A percentile compares a stretch with the other conserved stretches of the same genome.
These are phyloP conservation scores for Claviceps capensis DNA, from an alignment of 2,329 filamentous ascomycete species.

Conservation along the genomic window DNA sequence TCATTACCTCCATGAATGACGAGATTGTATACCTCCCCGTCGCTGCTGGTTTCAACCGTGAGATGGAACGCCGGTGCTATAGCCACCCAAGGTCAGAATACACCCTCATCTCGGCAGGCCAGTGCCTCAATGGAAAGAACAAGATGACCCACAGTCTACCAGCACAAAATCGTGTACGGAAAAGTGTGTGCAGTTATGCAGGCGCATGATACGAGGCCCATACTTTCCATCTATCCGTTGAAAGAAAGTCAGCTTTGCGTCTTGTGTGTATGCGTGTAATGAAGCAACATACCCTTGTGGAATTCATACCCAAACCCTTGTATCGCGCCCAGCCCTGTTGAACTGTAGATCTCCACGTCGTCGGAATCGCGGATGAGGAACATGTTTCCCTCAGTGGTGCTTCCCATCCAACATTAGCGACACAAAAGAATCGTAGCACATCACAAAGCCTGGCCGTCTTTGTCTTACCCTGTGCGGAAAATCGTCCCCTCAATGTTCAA, in stretches of 20 bases:
- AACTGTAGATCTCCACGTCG: background rate
- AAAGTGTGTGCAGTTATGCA: background rate
- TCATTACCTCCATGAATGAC: background rate
- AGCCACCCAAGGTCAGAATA: background rate
- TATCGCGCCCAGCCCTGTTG: background rate
- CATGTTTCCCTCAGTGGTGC: background rate
- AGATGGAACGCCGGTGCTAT: background rate
- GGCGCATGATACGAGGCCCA: background rate
- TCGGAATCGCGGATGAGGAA: background rate
- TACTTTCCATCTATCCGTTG: background rate
- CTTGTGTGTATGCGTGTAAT: background rate
- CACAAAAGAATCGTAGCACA: background rate
- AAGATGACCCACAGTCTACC: background rate
- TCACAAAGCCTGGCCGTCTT: background rate
- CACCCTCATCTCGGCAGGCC: background rate
- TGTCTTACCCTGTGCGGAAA: background rate
- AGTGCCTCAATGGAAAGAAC: background rate
- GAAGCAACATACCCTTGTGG: background rate
- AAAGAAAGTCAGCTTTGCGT: background rate
- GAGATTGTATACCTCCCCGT: background rate
- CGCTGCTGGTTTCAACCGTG: background rate
- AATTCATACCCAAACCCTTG: background rate
- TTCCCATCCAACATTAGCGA: background rate
- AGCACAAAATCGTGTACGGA: background rate
- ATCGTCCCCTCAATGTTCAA: slow-evolving; percentile 1